Percentiles rank a stretch among this genome's conserved stretches.
These are phyloP conservation scores for Colletotrichum cereale DNA, from an alignment of 2,329 filamentous ascomycete genomes.

Conservation along the genomic window DNA sequence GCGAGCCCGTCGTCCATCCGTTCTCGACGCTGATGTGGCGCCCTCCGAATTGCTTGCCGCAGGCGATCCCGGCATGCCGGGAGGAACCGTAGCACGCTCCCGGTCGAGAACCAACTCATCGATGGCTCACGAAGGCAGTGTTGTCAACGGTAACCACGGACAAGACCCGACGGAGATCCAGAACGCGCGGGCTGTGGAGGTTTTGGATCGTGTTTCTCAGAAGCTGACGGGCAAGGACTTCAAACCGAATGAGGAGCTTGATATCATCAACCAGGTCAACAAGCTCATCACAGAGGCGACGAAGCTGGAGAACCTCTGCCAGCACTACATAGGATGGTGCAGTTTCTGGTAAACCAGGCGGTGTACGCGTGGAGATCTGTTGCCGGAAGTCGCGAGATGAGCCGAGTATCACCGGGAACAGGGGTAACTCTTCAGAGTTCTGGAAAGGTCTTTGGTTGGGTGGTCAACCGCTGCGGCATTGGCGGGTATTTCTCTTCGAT, in stretches of 20 bases:
- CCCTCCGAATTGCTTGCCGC: constrained; percentile 69
- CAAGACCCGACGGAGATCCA: constrained; percentile 79
- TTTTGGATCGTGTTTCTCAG: constrained; percentile 91
- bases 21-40: constrained; percentile 73
- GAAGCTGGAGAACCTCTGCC: constrained; percentile 96
- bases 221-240: constrained; percentile 97
- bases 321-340: constrained; percentile 99
- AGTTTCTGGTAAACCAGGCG: constrained; percentile 83
- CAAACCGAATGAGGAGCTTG: constrained; percentile 85
- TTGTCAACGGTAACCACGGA: constrained; percentile 51
- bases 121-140: constrained; percentile 51
- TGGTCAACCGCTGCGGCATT: constrained; percentile 4
- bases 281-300: constrained; percentile 95
- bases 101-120: constrained; percentile 73
- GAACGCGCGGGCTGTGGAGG: constrained; percentile 92
- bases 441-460: background rate
- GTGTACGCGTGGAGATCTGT: background rate
- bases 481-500: constrained; percentile 25
- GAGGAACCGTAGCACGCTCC: constrained; percentile 61
- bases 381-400: background rate
- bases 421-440: constrained; percentile 1
- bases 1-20: constrained; percentile 75
- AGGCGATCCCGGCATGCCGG: constrained; percentile 52
- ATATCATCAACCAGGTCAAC: constrained; percentile 89
- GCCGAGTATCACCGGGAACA: background rate